These are phyloP conservation scores for Metschnikowia anglica DNA, from an alignment of 805 yeast genomes.

Conservation along the genomic window DNA sequence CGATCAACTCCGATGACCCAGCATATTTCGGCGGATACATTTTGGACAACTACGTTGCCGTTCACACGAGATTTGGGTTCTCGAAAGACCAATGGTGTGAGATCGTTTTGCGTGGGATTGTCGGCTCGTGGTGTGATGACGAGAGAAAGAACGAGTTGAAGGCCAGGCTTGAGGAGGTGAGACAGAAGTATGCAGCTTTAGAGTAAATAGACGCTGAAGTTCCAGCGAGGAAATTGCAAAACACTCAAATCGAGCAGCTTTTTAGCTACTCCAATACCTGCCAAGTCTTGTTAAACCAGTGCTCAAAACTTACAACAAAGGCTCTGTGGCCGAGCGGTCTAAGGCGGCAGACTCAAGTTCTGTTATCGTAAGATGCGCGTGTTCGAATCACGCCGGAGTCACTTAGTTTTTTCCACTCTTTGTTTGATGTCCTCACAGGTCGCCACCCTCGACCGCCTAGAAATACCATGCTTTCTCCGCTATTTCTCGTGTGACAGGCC, in stretches of 20 bases:
- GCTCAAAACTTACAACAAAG: background rate
- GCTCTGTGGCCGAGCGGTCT: conserved; percentile 8
- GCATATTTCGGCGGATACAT: conserved; percentile 84
- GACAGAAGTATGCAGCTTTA: conserved; percentile 34
- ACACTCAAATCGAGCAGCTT: no score
- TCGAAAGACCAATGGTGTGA: conserved; percentile 57
- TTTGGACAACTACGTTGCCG: conserved; percentile 68
- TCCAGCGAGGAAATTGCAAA: no score
- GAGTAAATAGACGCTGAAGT: background rate
- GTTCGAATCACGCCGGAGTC: conserved; percentile 20
- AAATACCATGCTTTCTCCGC: no score
- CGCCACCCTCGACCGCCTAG: no score
- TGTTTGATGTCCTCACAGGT: no score
- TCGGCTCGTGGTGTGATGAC: conserved; percentile 72
- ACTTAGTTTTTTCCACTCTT: conserved; percentile 3
- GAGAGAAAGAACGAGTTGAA: conserved; percentile 52
- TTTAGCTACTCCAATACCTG: no score
- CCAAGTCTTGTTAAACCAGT: background rate
- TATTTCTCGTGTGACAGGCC: no score
- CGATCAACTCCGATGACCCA: conserved; percentile 58
- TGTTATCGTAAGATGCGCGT: conserved; percentile 12
- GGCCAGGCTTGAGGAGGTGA: conserved; percentile 44
- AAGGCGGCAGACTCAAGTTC: background rate
- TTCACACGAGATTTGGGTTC: conserved; percentile 66
- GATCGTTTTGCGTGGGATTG: conserved; percentile 64